These are phyloP conservation scores for Rhexocercosporidium sp. DNA, from an alignment of 2,329 filamentous ascomycete genomes.

Conservation along the genomic window DNA sequence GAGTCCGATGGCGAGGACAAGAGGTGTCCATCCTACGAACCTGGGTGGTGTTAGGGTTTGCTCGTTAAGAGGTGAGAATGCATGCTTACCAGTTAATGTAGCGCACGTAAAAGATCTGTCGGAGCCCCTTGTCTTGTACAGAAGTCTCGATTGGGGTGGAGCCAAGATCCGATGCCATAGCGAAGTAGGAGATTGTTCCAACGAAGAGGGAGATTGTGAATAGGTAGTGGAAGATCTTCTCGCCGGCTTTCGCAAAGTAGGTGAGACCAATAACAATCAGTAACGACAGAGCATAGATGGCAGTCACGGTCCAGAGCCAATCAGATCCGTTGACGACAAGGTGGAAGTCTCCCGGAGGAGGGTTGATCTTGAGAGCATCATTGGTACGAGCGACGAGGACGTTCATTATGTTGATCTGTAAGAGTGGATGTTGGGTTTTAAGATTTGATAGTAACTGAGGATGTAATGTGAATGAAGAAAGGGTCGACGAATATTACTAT, in stretches of 20 bases:
- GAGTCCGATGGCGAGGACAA: conserved; percentile 65
- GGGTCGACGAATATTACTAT: background rate
- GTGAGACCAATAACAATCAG: conserved; percentile 57
- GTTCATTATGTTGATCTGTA: conserved; percentile 6
- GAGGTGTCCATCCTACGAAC: conserved; percentile 53
- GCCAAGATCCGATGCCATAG: conserved; percentile 69
- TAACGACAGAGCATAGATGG: conserved; percentile 60
- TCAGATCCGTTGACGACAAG: conserved; percentile 62
- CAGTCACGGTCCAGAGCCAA: conserved; percentile 66
- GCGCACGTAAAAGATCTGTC: conserved; percentile 69
- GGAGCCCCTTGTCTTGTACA: conserved; percentile 52
- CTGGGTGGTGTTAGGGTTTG: conserved; percentile 14
- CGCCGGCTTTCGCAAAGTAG: conserved; percentile 56
- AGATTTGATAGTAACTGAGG: conserved; percentile 1
- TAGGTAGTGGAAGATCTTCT: conserved; percentile 64
- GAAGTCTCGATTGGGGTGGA: conserved; percentile 64
- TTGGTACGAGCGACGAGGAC: conserved; percentile 27
- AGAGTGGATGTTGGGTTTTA: background rate
- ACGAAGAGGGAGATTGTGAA: conserved; percentile 62
- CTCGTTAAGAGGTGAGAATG: background rate
- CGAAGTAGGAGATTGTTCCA: conserved; percentile 67
- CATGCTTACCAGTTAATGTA: conserved; percentile 65
- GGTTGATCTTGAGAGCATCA: conserved; percentile 36
- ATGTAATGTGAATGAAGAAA: background rate
- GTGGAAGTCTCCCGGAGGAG: conserved; percentile 26